Evolutionary conservation across 352 stramenopile species (phyloP).

Genomic region (Globisporangium canariense): DNA sequence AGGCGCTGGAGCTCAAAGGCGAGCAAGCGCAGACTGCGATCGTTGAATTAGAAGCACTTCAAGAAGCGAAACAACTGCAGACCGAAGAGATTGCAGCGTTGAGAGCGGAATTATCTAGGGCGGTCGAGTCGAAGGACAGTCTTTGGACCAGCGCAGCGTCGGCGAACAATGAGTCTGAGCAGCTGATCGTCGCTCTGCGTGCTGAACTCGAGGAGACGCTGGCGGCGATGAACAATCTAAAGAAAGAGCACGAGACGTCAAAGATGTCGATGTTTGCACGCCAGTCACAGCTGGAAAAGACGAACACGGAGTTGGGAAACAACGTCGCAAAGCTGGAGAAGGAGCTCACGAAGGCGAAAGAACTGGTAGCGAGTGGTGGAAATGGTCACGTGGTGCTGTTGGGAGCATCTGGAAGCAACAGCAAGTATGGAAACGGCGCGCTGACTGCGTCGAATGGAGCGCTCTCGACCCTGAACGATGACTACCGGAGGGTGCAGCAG

Average conservation of each 20-base stretch:
- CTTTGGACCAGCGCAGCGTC: constrained; percentile 66
- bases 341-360: constrained; percentile 46
- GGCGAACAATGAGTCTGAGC: constrained; percentile 62
- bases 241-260: constrained; percentile 58
- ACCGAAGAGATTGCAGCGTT: constrained; percentile 38
- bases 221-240: constrained; percentile 47
- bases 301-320: constrained; percentile 67
- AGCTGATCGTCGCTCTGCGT: constrained; percentile 56
- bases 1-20: constrained; percentile 73
- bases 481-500: constrained; percentile 61
- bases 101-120: constrained; percentile 41
- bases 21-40: constrained; percentile 45
- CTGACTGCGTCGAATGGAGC: constrained; percentile 9
- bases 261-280: constrained; percentile 71
- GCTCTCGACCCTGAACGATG: constrained; percentile 40
- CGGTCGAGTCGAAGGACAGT: constrained; percentile 61
- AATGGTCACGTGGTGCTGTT: background rate
- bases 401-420: background rate
- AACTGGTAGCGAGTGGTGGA: constrained; percentile 13
- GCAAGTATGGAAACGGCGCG: constrained; percentile 9
- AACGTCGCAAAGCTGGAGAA: constrained; percentile 62
- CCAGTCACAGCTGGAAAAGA: constrained; percentile 72
- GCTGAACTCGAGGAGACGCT: constrained; percentile 69
- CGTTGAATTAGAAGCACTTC: constrained; percentile 35
- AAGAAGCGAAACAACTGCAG: constrained; percentile 33